Conservation (phyloP, 2,329 filamentous ascomycete species). For the Xylaria sp. region DNA sequence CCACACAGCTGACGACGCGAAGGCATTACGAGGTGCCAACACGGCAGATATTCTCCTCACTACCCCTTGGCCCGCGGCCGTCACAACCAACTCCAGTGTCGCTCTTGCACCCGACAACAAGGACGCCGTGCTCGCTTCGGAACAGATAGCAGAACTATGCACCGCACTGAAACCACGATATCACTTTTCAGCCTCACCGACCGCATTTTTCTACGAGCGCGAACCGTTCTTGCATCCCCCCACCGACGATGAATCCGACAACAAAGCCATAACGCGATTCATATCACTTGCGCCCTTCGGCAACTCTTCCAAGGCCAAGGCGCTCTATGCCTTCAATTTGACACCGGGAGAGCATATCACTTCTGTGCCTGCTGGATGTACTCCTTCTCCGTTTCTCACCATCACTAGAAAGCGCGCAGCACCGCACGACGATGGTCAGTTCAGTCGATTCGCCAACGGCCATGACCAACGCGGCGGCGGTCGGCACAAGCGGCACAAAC, state of each 20-base stretch:
- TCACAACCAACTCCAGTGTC: conserved; percentile 72
- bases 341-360: conserved; percentile 66
- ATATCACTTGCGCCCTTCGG: conserved; percentile 83
- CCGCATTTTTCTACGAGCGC: conserved; percentile 79
- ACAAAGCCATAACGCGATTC: conserved; percentile 77
- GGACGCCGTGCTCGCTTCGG: conserved; percentile 59
- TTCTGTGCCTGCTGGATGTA: conserved; percentile 71
- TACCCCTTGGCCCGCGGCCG: conserved; percentile 78
- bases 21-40: conserved; percentile 75
- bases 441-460: conserved; percentile 59
- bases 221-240: conserved; percentile 84
- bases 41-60: conserved; percentile 87
- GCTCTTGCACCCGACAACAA: conserved; percentile 59
- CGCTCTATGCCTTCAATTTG: conserved; percentile 78
- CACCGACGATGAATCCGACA: conserved; percentile 50
- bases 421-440: conserved; percentile 52
- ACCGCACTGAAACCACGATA: conserved; percentile 85
- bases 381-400: conserved; percentile 72
- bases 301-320: conserved; percentile 78
- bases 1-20: conserved; percentile 79
- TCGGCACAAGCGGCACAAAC: conserved; percentile 52
- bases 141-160: conserved; percentile 79
- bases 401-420: conserved; percentile 60
- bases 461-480: conserved; percentile 52
- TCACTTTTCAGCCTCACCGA: conserved; percentile 75